Base-by-base conservation (phyloP, 495 filamentous ascomycete species). In the Extremus antarcticus region DNA sequence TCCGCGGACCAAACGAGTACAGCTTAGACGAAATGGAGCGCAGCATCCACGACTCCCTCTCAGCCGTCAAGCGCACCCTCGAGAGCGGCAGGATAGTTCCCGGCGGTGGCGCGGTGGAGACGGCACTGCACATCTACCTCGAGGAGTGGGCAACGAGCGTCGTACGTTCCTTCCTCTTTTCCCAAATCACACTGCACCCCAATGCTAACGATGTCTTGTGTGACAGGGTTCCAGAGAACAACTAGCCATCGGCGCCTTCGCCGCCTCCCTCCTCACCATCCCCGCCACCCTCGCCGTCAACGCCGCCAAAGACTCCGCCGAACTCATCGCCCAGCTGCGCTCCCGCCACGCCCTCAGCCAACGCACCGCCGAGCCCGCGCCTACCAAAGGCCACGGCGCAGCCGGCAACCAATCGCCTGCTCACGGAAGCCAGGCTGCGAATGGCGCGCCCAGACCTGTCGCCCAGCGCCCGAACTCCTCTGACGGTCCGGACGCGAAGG, bases 91-190 rank as follows among this genome's bases (percentile, higher is more conserved):
- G 86, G 71, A 90, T 99, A 55, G 92, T 99, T 32, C 92, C 92
- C 32, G 92, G 92, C 49, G 92, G 90, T 61, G 92, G 90, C 61
- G 94, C 92, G 13, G 94, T 95, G 19, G 92, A 99, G 76, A 97
- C 92, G n/a, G 92, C 92, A 23, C 77, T 99, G 52, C 92, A 95
- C 73, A 99, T 99, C 68, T 97, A 97, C 73, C 79, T 99, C 29
- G 92, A 99, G 76, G 94, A 99, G 71, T 97, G 94, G 72, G 92
- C 92, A n/a, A 90, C 91, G 62, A 95, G 92, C 53, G 90, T 99
- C 52, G 82, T 82, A 78, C 57, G 79, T 76, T 52, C 20, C 46
- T n/a, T n/a, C n/a, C 29, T 38, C 40, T 35, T 51, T 17, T 11
- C 43, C 49, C 50, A 4, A 4, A 35, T 48, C 29, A 1, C 20